These are phyloP conservation scores for Russula lepida DNA, from an alignment of 768 basidiomycete species.

Conservation along the genomic window DNA sequence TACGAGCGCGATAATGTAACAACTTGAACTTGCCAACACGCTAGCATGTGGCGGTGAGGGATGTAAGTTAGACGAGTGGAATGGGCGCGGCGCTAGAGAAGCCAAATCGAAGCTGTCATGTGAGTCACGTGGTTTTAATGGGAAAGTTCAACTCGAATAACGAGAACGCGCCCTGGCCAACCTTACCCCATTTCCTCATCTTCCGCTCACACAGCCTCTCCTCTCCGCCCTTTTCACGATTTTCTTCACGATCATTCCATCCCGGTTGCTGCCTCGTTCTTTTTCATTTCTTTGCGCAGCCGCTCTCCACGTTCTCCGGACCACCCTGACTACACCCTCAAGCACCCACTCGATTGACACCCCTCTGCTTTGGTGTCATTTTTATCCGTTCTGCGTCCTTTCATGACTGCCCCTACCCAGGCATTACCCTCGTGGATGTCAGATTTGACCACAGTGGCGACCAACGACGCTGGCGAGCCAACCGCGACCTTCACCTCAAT, in stretches of 20 bases:
- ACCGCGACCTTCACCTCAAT: constrained; percentile 49
- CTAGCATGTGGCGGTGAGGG: neutral
- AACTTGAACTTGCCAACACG: neutral
- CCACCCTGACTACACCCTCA: constrained; percentile 18
- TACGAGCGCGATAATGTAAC: neutral
- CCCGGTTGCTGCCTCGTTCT: neutral
- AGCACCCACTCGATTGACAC: constrained; percentile 6
- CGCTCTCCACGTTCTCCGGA: constrained; percentile 15
- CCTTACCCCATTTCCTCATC: neutral
- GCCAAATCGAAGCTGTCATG: too few relatives aligned
- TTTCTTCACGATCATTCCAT: neutral
- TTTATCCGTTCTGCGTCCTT: neutral
- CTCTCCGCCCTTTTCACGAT: neutral
- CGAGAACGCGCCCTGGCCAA: neutral
- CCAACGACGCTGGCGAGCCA: constrained; percentile 44
- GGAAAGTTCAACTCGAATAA: neutral
- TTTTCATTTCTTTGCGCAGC: neutral
- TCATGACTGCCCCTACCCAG: constrained; percentile 58
- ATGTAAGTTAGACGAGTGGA: too few relatives aligned
- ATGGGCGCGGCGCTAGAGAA: neutral
- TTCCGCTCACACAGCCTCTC: neutral
- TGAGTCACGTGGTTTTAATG: neutral
- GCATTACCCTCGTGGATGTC: constrained; percentile 68
- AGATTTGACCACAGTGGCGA: constrained; percentile 42
- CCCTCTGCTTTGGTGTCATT: neutral